phyloP scores from a whole-genome alignment of 331 rosid species.

The Arachis monticola region DNA sequence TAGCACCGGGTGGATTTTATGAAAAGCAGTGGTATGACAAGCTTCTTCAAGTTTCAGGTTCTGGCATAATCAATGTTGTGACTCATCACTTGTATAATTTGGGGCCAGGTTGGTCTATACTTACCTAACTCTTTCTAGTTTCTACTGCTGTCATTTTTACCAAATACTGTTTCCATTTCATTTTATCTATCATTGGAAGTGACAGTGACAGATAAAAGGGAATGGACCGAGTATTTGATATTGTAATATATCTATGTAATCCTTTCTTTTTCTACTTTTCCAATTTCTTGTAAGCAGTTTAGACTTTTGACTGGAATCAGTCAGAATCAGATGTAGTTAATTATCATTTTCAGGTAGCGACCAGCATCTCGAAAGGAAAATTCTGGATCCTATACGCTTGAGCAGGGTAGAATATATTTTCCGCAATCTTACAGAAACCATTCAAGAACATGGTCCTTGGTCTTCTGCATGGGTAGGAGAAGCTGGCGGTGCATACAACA shows the following conservation, averaged over 20 bases:
- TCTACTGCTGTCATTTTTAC: slow-evolving; percentile 1
- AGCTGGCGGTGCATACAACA: slow-evolving; percentile 95
- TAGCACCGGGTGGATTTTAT: slow-evolving; percentile 95
- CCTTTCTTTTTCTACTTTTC: neutral
- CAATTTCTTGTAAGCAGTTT: slow-evolving; percentile 1
- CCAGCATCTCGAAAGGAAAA: slow-evolving; percentile 62
- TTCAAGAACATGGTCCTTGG: slow-evolving; percentile 77
- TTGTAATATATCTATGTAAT: slow-evolving; percentile 17
- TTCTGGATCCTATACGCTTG: slow-evolving; percentile 68
- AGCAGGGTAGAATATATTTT: slow-evolving; percentile 58
- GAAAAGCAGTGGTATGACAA: slow-evolving; percentile 72
- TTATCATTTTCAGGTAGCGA: slow-evolving; percentile 67
- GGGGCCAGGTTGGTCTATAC: slow-evolving; percentile 76
- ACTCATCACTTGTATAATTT: slow-evolving; percentile 89
- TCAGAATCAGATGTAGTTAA: slow-evolving; percentile 24
- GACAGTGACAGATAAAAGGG: too few relatives aligned
- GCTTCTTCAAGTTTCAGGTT: slow-evolving; percentile 81
- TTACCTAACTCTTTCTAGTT: slow-evolving; percentile 15
- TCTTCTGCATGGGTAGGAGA: slow-evolving; percentile 97
- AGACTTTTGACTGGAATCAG: neutral
- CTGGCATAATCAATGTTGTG: slow-evolving; percentile 70
- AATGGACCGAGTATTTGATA: slow-evolving; percentile 4
- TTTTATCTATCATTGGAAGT: too few relatives aligned
- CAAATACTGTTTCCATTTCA: too few relatives aligned
- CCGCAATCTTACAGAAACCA: slow-evolving; percentile 60